Conservation (phyloP, 2,329 filamentous ascomycete species). For the Hymenoscyphus repandus region DNA sequence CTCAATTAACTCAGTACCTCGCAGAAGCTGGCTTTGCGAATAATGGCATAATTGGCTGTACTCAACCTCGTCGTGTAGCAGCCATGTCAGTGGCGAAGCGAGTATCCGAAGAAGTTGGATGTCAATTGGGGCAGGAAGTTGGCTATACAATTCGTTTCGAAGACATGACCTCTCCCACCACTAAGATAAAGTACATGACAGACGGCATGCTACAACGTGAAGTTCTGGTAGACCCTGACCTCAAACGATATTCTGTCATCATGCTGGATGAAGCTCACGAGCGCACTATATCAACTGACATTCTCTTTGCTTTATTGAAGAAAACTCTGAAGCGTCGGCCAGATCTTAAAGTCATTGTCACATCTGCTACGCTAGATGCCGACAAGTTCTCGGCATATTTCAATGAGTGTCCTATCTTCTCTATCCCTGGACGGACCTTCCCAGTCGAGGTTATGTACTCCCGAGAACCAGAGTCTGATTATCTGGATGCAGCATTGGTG, state of each 20-base stretch:
- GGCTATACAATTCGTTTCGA: slow-evolving; percentile 98
- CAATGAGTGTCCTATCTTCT: slow-evolving; percentile 92
- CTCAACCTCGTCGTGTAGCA: slow-evolving; percentile 92
- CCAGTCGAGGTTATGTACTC: slow-evolving; percentile 96
- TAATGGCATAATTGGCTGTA: slow-evolving; percentile 87
- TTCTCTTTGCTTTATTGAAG: slow-evolving; percentile 89
- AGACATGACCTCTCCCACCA: slow-evolving; percentile 80
- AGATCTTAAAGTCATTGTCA: slow-evolving; percentile 93
- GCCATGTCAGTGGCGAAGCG: slow-evolving; percentile 97
- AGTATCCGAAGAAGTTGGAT: slow-evolving; percentile 93
- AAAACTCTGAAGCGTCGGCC: slow-evolving; percentile 82
- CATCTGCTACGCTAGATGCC: slow-evolving; percentile 90
- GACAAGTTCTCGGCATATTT: slow-evolving; percentile 98
- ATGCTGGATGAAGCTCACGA: slow-evolving; percentile 99
- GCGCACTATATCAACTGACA: slow-evolving; percentile 90
- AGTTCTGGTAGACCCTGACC: slow-evolving; percentile 83
- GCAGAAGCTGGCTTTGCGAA: slow-evolving; percentile 89
- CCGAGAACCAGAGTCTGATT: slow-evolving; percentile 90
- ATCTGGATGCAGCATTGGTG: slow-evolving; percentile 86
- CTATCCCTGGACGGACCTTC: slow-evolving; percentile 89
- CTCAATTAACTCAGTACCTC: slow-evolving; percentile 90
- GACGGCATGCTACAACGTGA: slow-evolving; percentile 97
- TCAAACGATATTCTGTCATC: slow-evolving; percentile 88
- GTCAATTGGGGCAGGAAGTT: slow-evolving; percentile 83
- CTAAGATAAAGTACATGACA: slow-evolving; percentile 99